Conservation (phyloP, 1,284 basidiomycete species). For the Jaminaea rosea region DNA sequence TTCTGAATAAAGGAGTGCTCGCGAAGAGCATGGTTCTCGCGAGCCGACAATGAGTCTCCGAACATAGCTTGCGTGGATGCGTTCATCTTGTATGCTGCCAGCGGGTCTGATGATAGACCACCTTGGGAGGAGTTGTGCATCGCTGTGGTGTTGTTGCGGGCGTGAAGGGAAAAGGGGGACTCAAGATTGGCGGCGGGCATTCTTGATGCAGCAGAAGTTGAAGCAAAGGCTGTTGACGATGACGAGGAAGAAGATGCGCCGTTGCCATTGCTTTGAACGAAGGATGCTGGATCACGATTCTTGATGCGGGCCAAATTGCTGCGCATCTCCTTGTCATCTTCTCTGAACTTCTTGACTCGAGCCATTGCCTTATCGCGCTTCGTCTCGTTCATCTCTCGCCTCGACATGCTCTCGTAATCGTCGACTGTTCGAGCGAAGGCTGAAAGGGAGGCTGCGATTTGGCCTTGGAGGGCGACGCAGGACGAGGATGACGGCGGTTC, state of each 20-base stretch:
- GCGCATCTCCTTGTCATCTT: slow-evolving; percentile 33
- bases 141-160: slow-evolving; percentile 11
- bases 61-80: slow-evolving; percentile 38
- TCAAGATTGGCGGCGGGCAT: slow-evolving; percentile 12
- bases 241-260: slow-evolving; percentile 1
- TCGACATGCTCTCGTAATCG: slow-evolving; percentile 44
- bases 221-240: background rate
- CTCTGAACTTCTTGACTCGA: slow-evolving; percentile 34
- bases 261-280: background rate
- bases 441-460: slow-evolving; percentile 32
- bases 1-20: slow-evolving; percentile 45
- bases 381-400: slow-evolving; percentile 36
- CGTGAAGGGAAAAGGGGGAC: slow-evolving; percentile 31
- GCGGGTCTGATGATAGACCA: slow-evolving; percentile 28
- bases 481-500: slow-evolving; percentile 15
- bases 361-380: slow-evolving; percentile 44
- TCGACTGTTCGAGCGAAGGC: slow-evolving; percentile 41
- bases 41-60: slow-evolving; percentile 16
- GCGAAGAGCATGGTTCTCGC: slow-evolving; percentile 40
- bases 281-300: slow-evolving; percentile 9
- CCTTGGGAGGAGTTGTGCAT: background rate
- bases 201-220: background rate
- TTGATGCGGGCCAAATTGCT: slow-evolving; percentile 25
- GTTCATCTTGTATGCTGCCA: slow-evolving; percentile 42
- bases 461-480: slow-evolving; percentile 17